Evolutionary conservation across 176 grass and related monocot species (phyloP).

Genomic region (Hordeum vulgare): MorexV3_pseudomolecules_assembly NC_058519.1:9015497-9015996

Average conservation of each 20-base stretch:
- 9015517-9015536: slow-evolving; percentile 53
- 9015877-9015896: slow-evolving; percentile 46
- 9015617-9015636: no score
- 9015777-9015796: slow-evolving; percentile 42
- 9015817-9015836: slow-evolving; percentile 34
- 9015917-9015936: slow-evolving; percentile 18
- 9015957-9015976: slow-evolving; percentile 41
- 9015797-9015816: slow-evolving; percentile 46
- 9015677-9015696: no score
- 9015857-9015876: slow-evolving; percentile 56
- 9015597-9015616: no score
- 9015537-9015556: slow-evolving; percentile 20
- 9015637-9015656: no score
- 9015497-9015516: slow-evolving; percentile 49
- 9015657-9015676: no score
- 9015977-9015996: slow-evolving; percentile 7
- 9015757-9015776: slow-evolving; percentile 39
- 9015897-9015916: slow-evolving; percentile 36
- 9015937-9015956: slow-evolving; percentile 50
- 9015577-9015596: no score
- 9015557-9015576: no score
- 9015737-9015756: slow-evolving; percentile 46
- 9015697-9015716: no score
- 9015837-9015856: slow-evolving; percentile 50
- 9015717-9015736: no score